These are phyloP conservation scores for Trichoderma simmonsii DNA, from an alignment of 2,329 filamentous ascomycete species.

Conservation along the genomic window DNA sequence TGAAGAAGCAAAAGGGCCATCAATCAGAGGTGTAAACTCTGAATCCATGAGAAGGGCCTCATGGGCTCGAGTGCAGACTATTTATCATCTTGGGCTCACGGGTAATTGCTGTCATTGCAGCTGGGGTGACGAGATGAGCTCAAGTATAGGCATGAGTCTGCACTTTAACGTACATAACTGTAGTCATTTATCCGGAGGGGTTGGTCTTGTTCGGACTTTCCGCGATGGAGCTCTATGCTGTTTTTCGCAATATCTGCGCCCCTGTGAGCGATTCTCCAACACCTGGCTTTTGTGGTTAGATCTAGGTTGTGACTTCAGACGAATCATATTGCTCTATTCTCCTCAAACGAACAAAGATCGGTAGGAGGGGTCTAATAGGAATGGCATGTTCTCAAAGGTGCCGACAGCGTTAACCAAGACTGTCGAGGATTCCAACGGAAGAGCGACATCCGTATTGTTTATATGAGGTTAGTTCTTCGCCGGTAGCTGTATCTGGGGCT, in stretches of 20 bases:
- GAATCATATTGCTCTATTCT: not conserved
- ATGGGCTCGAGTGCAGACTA: not conserved
- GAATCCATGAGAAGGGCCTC: not conserved
- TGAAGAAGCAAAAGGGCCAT: not conserved
- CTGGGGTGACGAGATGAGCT: not conserved
- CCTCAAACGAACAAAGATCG: not conserved
- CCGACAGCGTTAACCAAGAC: not conserved
- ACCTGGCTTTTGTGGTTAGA: not conserved
- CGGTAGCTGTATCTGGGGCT: not conserved
- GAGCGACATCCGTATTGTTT: not conserved
- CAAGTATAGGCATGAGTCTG: not conserved
- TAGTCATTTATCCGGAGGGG: constrained; percentile 11
- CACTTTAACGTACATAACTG: not conserved
- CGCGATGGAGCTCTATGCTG: not conserved
- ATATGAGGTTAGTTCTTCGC: not conserved
- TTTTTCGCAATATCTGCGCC: not conserved
- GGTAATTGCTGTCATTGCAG: not conserved
- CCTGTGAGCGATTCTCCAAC: not conserved
- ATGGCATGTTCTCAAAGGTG: not conserved
- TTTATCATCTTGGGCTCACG: not conserved
- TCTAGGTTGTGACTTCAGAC: not conserved
- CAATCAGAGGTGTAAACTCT: not conserved
- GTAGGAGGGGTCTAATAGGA: not conserved
- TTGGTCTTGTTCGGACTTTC: not conserved
- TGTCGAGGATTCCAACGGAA: not conserved